Percentiles rank a stretch among this genome's conserved stretches.
phyloP scores from a whole-genome alignment of 257 asterid species.

The Cruciata laevipes region DNA sequence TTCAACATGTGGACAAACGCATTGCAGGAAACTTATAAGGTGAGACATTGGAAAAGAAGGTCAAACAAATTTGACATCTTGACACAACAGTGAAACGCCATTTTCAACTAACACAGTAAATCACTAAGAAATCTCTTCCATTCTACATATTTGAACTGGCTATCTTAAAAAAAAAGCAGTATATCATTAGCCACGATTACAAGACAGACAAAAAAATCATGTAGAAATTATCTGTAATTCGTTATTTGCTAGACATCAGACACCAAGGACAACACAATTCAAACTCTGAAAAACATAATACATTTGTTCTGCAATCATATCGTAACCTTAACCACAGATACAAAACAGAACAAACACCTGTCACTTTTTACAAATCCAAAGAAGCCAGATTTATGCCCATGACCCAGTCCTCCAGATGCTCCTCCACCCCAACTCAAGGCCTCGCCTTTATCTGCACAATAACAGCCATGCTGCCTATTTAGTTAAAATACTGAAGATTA shows the following conservation, averaged over 20 bases:
- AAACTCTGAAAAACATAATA: conserved; percentile 8
- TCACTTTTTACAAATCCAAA: conserved; percentile 63
- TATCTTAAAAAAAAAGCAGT: background rate
- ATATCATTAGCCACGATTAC: background rate
- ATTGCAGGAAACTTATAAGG: background rate
- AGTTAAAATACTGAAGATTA: conserved; percentile 5
- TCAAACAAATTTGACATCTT: background rate
- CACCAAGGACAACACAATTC: background rate
- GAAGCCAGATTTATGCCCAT: conserved; percentile 73
- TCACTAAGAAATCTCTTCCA: background rate
- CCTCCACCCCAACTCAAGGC: conserved; percentile 97
- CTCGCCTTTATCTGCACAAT: conserved; percentile 69
- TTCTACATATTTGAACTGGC: background rate
- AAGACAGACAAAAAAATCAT: background rate
- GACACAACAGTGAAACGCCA: background rate
- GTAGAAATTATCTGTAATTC: background rate
- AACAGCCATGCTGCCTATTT: conserved; percentile 9
- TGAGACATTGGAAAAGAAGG: background rate
- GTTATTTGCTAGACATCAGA: background rate
- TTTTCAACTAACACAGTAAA: background rate
- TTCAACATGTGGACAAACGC: background rate
- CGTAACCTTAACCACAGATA: conserved; percentile 12
- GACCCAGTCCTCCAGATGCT: conserved; percentile 93
- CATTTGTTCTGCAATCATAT: background rate
- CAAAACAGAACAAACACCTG: conserved; percentile 46